Evolutionary conservation across 768 basidiomycete species (phyloP).

Genomic region (Tremella fuciformis): DNA sequence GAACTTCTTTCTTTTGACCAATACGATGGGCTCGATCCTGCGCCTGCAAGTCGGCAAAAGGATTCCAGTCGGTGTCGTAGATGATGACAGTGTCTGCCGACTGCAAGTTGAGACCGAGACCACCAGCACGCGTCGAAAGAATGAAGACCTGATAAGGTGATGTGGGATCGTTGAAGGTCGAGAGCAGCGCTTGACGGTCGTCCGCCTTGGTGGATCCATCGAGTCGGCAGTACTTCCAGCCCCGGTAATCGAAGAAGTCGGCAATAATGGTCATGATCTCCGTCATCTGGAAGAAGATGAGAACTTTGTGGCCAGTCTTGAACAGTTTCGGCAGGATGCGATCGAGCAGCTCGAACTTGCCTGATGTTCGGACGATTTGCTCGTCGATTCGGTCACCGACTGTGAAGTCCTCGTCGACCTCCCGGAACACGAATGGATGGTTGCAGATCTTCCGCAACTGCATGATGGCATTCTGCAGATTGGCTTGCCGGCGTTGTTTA

Average conservation of each 20-base stretch:
- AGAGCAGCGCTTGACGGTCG: constrained; percentile 81
- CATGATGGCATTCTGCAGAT: constrained; percentile 81
- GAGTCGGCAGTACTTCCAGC: constrained; percentile 83
- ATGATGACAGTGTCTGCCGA: constrained; percentile 96
- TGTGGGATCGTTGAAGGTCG: constrained; percentile 80
- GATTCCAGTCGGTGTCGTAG: constrained; percentile 51
- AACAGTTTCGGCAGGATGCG: constrained; percentile 95
- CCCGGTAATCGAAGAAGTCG: constrained; percentile 84
- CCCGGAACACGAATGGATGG: constrained; percentile 93
- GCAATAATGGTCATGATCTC: constrained; percentile 99
- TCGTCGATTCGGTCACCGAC: constrained; percentile 77
- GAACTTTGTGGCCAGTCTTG: constrained; percentile 81
- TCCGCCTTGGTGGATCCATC: constrained; percentile 96
- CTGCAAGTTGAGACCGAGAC: constrained; percentile 89
- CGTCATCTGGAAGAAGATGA: constrained; percentile 99
- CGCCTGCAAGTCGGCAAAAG: constrained; percentile 97
- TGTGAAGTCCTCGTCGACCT: constrained; percentile 90
- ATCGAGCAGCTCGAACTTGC: constrained; percentile 88
- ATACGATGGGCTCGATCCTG: constrained; percentile 87
- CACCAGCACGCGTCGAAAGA: constrained; percentile 87
- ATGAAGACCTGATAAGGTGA: constrained; percentile 90
- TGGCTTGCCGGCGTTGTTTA: constrained; percentile 30
- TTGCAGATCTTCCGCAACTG: constrained; percentile 97
- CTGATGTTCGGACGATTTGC: constrained; percentile 77
- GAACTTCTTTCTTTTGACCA: constrained; percentile 95